Base-by-base conservation (phyloP, 441 rosid genomes). In the Breynia disticha region DNA sequence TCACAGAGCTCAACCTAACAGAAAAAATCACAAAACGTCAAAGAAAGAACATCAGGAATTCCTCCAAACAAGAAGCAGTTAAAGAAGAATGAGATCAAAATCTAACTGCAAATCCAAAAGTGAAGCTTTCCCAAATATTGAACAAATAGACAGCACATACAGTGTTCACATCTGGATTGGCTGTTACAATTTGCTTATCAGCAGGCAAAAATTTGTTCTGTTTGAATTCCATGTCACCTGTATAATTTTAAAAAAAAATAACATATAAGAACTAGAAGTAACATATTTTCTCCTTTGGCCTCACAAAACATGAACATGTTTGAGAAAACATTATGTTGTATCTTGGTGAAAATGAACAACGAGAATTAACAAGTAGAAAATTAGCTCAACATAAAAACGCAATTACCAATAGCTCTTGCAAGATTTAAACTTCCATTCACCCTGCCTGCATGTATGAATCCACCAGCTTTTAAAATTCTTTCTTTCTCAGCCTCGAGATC, bases 181-280 rank as follows among this genome's bases (percentile, higher is more conserved):
- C 96, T 10, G 97, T 78, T 35, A 90, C 82, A 28, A 81, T 77
- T 75, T 90, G 97, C 75, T 75, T 83, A 65, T 90, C 97, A 56
- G 80, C 77, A 37, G 95, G 71, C 61, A 84, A 75, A 72, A 61
- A 72, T 60, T 84, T 87, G 61, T 90, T 87, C 80, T 80, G 93
- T 79, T 90, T 90, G 76, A 90, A 87, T 68, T 87, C 97, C 81
- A 76, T 77, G 66, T 90, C 97, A 65, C 97, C 97, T 90, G 87
- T 59, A 64, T 41, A 38, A 16, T n/a, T n/a, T n/a, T n/a, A n/a
- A 48, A 10, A 44, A n/a, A 52, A 50, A 48, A 61, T 22, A 10
- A 46, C 18, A 11, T 49, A 32, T 19, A 48, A 48, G 11, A 13
- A 19, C 1, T 17, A 13, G 22, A 17, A 12, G 52, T 17, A 5